Evolutionary conservation across 306 rosid species (phyloP), one percentile per base, ranked within the genome.

Genomic region (Acacia melanoxylon): DNA sequence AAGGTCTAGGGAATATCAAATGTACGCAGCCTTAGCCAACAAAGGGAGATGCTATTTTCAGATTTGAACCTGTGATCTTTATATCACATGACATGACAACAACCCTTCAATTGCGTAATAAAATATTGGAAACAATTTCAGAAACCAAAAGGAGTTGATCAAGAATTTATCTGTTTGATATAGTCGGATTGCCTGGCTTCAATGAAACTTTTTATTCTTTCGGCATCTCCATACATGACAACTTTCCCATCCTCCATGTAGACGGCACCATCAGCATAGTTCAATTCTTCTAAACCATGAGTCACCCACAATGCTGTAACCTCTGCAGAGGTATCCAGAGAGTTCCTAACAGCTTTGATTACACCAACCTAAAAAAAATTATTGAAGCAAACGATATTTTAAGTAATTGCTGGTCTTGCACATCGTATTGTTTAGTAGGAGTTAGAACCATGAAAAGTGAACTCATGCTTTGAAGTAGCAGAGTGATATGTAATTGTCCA

Each of bases 281-380:
- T 88, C 17, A 91, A 94, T 85, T 93, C 97, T 89, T 93, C 98
- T 75, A 91, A 85, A 76, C 98, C 94, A 90, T 93, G 97, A 41
- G 93, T 93, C 59, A 93, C 98, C 97, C 97, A 90, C 76, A 93
- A 83, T 65, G 98, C 94, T 24, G 97, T 87, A 81, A 93, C 93
- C 33, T 88, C 93, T 76, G 78, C 87, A 66, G 93, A 89, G 45
- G 88, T 90, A 61, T 87, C 87, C 87, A 90, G 71, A 72, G 89
- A 79, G 74, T 86, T 89, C 85, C 94, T 82, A 49, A 90, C 97
- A 42, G 94, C 98, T 83, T 83, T 89, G 83, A 93, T 88, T 83
- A 91, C 97, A 72, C 92, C 98, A 16, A 88, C 80, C 98, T 91
- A 80, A 10, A 37, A 80, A 66, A 78, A 44, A 9, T 44, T 31